Percentiles rank a stretch among this genome's conserved stretches.
These are phyloP conservation scores for Cryomyces minteri DNA, from an alignment of 495 filamentous ascomycete genomes.

Conservation along the genomic window DNA sequence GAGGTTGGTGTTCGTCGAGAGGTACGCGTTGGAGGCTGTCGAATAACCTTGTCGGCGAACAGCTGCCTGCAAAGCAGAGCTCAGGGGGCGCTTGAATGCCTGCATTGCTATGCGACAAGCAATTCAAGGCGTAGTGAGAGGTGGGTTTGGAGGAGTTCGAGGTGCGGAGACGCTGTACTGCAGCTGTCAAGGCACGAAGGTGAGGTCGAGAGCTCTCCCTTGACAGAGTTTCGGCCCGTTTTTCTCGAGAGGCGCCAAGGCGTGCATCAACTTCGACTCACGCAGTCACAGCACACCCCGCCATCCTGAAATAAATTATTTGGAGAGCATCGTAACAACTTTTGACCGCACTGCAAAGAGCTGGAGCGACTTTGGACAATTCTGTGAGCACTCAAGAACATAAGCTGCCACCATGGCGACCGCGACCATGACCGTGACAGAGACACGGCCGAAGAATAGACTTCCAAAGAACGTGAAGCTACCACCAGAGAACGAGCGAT, in stretches of 20 bases:
- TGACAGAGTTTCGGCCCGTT: no score
- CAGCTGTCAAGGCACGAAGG: no score
- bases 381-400: neutral
- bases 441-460: slow-evolving; percentile 28
- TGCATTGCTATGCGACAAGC: slow-evolving; percentile 14
- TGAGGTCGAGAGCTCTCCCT: no score
- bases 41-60: slow-evolving; percentile 48
- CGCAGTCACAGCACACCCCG: no score
- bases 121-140: neutral
- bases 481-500: slow-evolving; percentile 82
- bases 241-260: no score
- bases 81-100: slow-evolving; percentile 20
- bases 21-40: slow-evolving; percentile 50
- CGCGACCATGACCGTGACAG: slow-evolving; percentile 36
- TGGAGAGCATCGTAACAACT: no score
- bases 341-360: no score
- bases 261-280: no score
- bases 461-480: slow-evolving; percentile 53
- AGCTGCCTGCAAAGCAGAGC: slow-evolving; percentile 15
- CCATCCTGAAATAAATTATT: no score
- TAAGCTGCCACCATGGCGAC: slow-evolving; percentile 35
- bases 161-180: neutral
- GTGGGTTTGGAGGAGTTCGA: neutral
- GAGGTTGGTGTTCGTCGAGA: slow-evolving; percentile 72
- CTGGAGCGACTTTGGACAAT: no score